A percentile compares a stretch with the other conserved stretches of the same genome.
Conservation (phyloP, 164 flowering plant species). For the Litsea cubeba region DNA sequence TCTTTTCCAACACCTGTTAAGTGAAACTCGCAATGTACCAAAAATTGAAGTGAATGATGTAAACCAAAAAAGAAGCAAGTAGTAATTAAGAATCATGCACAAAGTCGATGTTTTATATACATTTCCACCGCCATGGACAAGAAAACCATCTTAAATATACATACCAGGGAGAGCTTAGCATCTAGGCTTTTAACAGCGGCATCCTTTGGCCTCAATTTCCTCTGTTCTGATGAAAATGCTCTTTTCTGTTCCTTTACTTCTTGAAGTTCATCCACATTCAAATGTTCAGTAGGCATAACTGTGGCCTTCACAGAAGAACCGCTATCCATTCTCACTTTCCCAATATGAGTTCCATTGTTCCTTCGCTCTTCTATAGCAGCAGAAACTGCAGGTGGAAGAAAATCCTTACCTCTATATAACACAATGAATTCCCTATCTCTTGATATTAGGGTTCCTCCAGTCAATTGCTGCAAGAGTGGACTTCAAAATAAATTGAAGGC, state of each 20-base stretch:
- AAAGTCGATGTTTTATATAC: not conserved
- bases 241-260: constrained; percentile 16
- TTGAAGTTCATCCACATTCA: constrained; percentile 17
- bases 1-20: constrained; percentile 67
- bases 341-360: constrained; percentile 14
- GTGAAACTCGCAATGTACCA: constrained; percentile 6
- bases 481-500: constrained; percentile 13
- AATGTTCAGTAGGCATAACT: constrained; percentile 16
- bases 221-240: constrained; percentile 13
- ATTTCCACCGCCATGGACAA: not conserved
- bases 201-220: constrained; percentile 26
- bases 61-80: constrained; percentile 1
- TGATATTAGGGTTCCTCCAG: constrained; percentile 82
- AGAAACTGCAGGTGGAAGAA: constrained; percentile 83
- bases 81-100: not conserved
- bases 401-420: constrained; percentile 94
- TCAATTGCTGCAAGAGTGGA: constrained; percentile 58
- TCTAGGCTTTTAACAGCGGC: constrained; percentile 35
- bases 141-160: constrained; percentile 5
- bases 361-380: constrained; percentile 74
- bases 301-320: constrained; percentile 14
- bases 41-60: not conserved
- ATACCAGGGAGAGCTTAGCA: constrained; percentile 60
- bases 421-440: constrained; percentile 75
- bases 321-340: constrained; percentile 2